A percentile compares a stretch with the other conserved stretches of the same genome.
Conservation (phyloP, 225 moss, liverwort and hornwort genomes). For the Physcomitrellopsis africana region DNA sequence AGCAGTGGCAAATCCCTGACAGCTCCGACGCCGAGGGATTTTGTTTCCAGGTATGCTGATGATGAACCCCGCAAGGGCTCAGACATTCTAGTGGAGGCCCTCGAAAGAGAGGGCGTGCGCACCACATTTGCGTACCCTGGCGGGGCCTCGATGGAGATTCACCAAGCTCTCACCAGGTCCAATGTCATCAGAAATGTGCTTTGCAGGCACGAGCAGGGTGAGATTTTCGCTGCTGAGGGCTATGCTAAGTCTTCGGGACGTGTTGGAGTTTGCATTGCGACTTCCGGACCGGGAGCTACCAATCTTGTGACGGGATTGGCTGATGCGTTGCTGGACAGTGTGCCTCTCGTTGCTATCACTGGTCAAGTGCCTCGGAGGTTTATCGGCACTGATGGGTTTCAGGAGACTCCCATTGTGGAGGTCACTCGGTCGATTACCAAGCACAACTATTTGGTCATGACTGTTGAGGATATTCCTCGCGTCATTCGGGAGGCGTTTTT, state of each 20-base stretch:
- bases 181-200: constrained; percentile 77
- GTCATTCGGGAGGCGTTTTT: constrained; percentile 95
- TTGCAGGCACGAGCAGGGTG: constrained; percentile 95
- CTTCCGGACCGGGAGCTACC: constrained; percentile 95
- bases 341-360: constrained; percentile 93
- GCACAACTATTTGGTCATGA: constrained; percentile 97
- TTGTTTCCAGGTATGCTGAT: constrained; percentile 60
- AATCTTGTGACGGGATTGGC: constrained; percentile 95
- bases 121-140: constrained; percentile 94
- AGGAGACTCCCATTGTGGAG: constrained; percentile 98
- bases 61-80: constrained; percentile 89
- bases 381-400: constrained; percentile 95
- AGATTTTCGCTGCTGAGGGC: constrained; percentile 96
- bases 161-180: constrained; percentile 88
- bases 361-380: constrained; percentile 94
- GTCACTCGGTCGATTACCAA: constrained; percentile 94
- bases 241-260: constrained; percentile 88
- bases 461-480: constrained; percentile 88
- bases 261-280: constrained; percentile 98
- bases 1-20: constrained; percentile 81
- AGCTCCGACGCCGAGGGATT: constrained; percentile 71
- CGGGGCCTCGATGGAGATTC: constrained; percentile 99
- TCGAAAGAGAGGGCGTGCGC: constrained; percentile 93
- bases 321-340: constrained; percentile 92
- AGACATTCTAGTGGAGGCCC: constrained; percentile 92